These are phyloP conservation scores for Coemansia sp. DNA, from an alignment of 192 early-diverging fungal genomes.

Conservation along the genomic window DNA sequence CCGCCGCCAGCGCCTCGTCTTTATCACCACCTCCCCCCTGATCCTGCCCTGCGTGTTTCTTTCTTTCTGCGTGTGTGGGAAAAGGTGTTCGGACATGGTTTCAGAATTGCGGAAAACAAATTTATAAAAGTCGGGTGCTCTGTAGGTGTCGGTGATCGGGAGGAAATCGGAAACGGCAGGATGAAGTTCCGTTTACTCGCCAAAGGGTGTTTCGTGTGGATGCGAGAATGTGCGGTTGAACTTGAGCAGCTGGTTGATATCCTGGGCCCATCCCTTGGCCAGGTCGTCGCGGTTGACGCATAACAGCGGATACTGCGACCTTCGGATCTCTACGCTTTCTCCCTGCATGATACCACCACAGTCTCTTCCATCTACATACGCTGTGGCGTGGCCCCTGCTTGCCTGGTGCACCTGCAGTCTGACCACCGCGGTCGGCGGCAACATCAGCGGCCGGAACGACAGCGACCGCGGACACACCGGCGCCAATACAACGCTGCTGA, in stretches of 20 bases:
- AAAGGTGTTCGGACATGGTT: too few species aligned
- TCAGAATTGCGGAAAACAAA: too few species aligned
- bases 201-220: conserved; percentile 43
- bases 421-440: conserved; percentile 69
- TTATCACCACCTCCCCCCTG: too few species aligned
- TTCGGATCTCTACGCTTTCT: conserved; percentile 56
- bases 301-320: conserved; percentile 75
- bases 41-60: neutral
- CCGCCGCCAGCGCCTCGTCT: too few species aligned
- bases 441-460: conserved; percentile 78
- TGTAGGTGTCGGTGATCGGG: too few species aligned
- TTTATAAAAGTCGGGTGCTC: neutral
- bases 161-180: too few species aligned
- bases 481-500: conserved; percentile 71
- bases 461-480: conserved; percentile 84
- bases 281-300: conserved; percentile 69
- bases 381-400: conserved; percentile 66
- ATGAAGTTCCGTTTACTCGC: too few species aligned
- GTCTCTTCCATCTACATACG: conserved; percentile 77
- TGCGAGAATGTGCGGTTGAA: conserved; percentile 74
- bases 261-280: conserved; percentile 74
- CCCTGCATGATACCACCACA: conserved; percentile 66
- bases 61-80: conserved; percentile 1
- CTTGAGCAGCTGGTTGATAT: conserved; percentile 82
- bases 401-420: conserved; percentile 58